Evolutionary conservation across 352 stramenopile species (phyloP), one percentile per base, ranked within the genome.

Genomic region (Pythium inflatum): DNA sequence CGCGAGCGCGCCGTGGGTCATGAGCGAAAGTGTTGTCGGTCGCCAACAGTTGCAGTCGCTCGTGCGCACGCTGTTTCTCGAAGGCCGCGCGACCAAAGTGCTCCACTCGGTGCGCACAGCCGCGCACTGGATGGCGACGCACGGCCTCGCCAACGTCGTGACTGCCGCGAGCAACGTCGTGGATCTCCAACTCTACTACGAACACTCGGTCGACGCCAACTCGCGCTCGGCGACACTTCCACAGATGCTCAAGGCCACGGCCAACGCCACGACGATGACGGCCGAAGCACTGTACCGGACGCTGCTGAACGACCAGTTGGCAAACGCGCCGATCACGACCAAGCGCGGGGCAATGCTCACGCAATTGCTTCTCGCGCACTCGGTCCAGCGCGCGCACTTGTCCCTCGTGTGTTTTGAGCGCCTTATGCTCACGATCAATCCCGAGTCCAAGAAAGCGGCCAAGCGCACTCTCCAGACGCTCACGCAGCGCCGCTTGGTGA

Each of bases 121-220:
- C 31, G 66, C 49, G 0, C 48, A 60, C 5, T 72, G 66, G 66
- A 51, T 72, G 43, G 55, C 53, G 33, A 51, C 46, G 9, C 49
- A 72, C 50, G 57, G 57, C 0, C 36, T 68, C 9, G 18, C 1
- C 8, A 46, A 56, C 13, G n/a, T 36, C 1, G 28, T 43, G 34
- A 24, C 12, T 16, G 57, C 16, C 9, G 56, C 62, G 20, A 45
- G 48, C 38, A 79, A 79, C 25, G 66, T 59, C 33, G 40, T 79
- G 7, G 77, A 81, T n/a, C 58, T 83, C 31, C 71, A 83, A 49
- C 57, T 83, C 18, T 55, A 76, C 11, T 74, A 73, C 27, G 70
- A 80, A 55, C 70, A 18, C 18, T 18, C 43, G 11, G 58, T 75
- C 3, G 65, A 78, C n/a, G 34, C 58, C 5, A 27, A 38, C 2